Evolutionary conservation across 2,329 filamentous ascomycete species (phyloP), one percentile per base, ranked within the genome.

Genomic region (Pseudogymnoascus sp.): DNA sequence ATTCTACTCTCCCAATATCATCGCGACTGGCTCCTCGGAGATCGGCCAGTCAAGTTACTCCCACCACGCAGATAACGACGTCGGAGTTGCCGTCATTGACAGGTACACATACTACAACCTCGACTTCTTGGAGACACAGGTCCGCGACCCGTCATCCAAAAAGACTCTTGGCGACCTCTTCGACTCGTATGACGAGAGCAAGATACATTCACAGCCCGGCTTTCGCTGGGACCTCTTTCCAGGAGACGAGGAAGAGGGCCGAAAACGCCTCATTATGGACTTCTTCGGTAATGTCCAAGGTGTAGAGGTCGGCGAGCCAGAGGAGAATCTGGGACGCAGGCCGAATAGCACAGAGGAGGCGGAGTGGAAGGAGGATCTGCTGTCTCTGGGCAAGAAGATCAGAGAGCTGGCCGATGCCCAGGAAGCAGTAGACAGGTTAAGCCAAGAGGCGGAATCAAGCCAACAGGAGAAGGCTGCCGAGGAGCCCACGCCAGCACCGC

Each of bases 281-380:
- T 99, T 99, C 77, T 97, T 99, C 67, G 94, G 94, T 23, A 99
- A 97, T 73, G 92, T 97, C 12, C 94, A 99, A 74, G 96, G 93
- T 68, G 92, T 99, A 3, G 94, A 97, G 75, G 85, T 97, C 3
- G 90, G 94, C 67, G 49, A 67, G 60, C 63, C 64, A 62, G 8
- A 66, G 60, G 14, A 74, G 33, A 33, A 29, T 14, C n/a, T 45
- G 10, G 61, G 81, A 19, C 19, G 21, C 7, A 39, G 35, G 38
- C 58, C 58, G 26, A 39, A 38, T 26, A 14, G 81, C 26, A 78
- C 79, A 49, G 80, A 82, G 63, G 83, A 81, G 64, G 76, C 78
- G 61, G 82, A 77, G 38, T 81, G 85, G 52, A 85, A 87, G 59
- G 87, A 92, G 68, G 92, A 97, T 69, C 76, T 97, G 65, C 77